These are phyloP conservation scores for Diaporthe longicolla DNA, from an alignment of 2,329 filamentous ascomycete species.

Conservation along the genomic window DNA sequence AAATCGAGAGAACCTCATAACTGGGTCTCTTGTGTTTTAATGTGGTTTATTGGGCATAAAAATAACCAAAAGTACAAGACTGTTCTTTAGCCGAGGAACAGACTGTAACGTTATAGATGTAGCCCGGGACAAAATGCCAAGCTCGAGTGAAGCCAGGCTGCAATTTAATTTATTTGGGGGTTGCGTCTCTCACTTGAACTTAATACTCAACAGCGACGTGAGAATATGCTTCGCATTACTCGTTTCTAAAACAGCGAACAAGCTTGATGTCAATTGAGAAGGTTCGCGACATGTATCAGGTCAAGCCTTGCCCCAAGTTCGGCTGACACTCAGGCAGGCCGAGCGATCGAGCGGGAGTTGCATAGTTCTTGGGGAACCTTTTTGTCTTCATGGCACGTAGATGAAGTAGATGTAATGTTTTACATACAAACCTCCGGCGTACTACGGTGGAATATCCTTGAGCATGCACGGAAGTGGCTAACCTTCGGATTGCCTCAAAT, in stretches of 20 bases:
- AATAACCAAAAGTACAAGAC: no score
- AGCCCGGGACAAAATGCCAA: no score
- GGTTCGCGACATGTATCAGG: constrained; percentile 17
- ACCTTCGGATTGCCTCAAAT: no score
- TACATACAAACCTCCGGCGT: no score
- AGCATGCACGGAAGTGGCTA: background rate
- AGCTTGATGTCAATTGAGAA: background rate
- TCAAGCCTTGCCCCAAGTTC: background rate
- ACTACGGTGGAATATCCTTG: no score
- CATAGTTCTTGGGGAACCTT: no score
- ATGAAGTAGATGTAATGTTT: background rate
- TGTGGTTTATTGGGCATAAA: no score
- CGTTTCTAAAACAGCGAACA: background rate
- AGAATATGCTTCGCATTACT: constrained; percentile 15
- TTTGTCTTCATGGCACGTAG: no score
- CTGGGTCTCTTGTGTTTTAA: no score
- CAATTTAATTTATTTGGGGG: background rate
- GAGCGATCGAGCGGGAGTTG: background rate
- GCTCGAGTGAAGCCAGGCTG: no score
- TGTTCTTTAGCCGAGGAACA: no score
- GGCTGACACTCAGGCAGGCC: background rate
- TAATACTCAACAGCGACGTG: background rate
- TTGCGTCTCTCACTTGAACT: background rate
- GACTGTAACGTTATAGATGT: background rate
- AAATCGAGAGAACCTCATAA: background rate